phyloP scores from a whole-genome alignment of 2,329 filamentous ascomycete species.

The Stenocarpella maydis region DNA sequence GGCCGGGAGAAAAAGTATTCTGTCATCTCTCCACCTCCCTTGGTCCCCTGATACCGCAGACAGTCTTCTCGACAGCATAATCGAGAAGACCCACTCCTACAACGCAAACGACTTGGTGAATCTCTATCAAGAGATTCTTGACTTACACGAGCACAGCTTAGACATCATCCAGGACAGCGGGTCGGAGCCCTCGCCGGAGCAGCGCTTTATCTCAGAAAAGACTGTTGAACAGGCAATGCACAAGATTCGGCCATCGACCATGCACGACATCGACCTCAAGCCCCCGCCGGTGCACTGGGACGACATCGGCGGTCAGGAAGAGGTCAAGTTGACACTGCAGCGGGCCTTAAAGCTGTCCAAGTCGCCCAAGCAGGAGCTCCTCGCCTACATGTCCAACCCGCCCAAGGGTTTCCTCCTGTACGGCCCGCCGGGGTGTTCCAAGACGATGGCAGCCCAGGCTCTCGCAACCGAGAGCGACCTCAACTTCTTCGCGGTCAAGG shows the following conservation, averaged over 20 bases:
- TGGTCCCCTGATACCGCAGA: conserved; percentile 59
- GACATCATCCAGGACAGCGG: conserved; percentile 14
- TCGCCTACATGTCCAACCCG: conserved; percentile 57
- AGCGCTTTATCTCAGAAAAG: conserved; percentile 46
- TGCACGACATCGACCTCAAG: conserved; percentile 89
- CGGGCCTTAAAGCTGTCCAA: conserved; percentile 55
- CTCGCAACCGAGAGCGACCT: conserved; percentile 89
- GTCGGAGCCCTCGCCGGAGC: not conserved
- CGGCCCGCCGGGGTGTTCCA: conserved; percentile 92
- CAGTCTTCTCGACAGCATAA: conserved; percentile 65
- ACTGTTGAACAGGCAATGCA: conserved; percentile 74
- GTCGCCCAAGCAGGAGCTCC: conserved; percentile 44
- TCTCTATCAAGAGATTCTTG: conserved; percentile 63
- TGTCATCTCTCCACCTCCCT: conserved; percentile 65
- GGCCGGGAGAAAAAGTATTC: conserved; percentile 74
- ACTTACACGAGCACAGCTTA: conserved; percentile 30
- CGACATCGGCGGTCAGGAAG: conserved; percentile 86
- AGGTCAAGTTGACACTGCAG: conserved; percentile 71
- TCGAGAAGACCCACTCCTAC: conserved; percentile 85
- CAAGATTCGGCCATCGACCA: conserved; percentile 79
- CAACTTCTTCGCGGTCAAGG: conserved; percentile 95
- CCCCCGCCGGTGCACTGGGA: conserved; percentile 86
- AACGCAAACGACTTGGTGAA: conserved; percentile 79
- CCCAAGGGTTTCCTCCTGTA: conserved; percentile 89
- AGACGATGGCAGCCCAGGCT: conserved; percentile 90